These are phyloP conservation scores for Corchorus olitorius DNA, from an alignment of 345 rosid species.

Conservation along the genomic window DNA sequence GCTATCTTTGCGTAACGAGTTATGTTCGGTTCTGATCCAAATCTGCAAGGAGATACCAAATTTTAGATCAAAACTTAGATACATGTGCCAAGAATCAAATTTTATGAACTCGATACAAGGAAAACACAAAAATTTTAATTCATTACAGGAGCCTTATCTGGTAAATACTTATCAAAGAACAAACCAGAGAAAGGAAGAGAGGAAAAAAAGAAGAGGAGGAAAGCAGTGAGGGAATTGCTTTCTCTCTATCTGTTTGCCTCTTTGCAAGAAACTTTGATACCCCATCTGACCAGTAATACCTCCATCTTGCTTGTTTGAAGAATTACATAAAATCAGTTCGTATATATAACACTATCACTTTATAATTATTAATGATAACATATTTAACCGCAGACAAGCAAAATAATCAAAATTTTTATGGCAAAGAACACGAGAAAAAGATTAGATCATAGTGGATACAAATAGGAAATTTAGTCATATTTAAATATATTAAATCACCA, in stretches of 20 bases:
- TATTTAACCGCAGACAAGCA: neutral
- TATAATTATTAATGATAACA: neutral
- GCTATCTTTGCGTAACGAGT: constrained; percentile 70
- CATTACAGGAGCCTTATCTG: neutral
- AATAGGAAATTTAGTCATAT: neutral
- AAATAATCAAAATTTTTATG: neutral
- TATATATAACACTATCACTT: constrained; percentile 1
- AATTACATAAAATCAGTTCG: neutral
- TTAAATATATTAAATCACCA: constrained; percentile 1
- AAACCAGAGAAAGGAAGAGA: neutral
- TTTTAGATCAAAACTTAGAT: neutral
- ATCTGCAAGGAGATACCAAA: constrained; percentile 40
- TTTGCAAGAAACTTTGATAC: neutral
- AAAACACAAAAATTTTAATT: neutral
- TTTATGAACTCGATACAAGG: neutral
- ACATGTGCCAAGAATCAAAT: constrained; percentile 5
- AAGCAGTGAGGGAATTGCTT: no score
- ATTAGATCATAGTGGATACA: neutral
- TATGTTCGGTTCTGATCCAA: constrained; percentile 38
- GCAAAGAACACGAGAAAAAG: neutral
- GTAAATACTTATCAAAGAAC: no score
- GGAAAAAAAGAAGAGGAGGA: neutral
- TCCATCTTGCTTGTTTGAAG: neutral
- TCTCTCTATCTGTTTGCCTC: neutral
- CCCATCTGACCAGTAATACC: constrained; percentile 7